Evolutionary conservation across 495 filamentous ascomycete genomes (phyloP), one percentile per base, ranked within the genome.

Genomic region (Penicillium diatomitis): DNA sequence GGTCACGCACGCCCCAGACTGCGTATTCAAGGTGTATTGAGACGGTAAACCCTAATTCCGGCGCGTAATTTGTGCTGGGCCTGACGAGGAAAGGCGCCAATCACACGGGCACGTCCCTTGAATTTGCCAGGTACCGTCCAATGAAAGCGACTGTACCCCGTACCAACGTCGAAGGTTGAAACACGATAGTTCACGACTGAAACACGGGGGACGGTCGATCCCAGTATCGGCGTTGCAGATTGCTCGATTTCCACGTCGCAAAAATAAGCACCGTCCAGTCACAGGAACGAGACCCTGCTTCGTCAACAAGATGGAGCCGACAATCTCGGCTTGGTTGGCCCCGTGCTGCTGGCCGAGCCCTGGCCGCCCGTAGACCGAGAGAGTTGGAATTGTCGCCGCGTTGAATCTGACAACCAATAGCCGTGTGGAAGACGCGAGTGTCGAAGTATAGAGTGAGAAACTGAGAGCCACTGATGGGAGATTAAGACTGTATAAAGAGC

Each of bases 181-280:
- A 70, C 67, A 53, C 36, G 46, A 53, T 52, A 42, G 37, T 53
- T 54, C 43, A 50, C 48, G 57, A 52, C 20, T 69, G 66, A 68
- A 70, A 68, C 67, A 46, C 57, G 54, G 32, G 44, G 49, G 40
- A 39, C 50, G 43, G 52, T 31, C 34, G 51, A 59, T 58, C 59
- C 33, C 51, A 36, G 46, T 32, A 45, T 41, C 49, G 41, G 41
- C 52, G 52, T 57, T 54, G 57, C 60, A 63, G 52, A 45, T 57
- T 55, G 28, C 48, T 44, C 32, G 43, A 44, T 36, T 20, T 20
- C 20, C 1, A 20, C 20, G 20, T 20, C 20, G 20, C 20, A 20
- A 20, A 20, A 20, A 10, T 10, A 44, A 32, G 37, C 43, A 32
- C n/a, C 12, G 12, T n/a, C 34, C 7, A 36, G 42, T 49, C 39